These are phyloP conservation scores for Akanthomyces lecanii DNA, from an alignment of 2,329 filamentous ascomycete genomes.

Conservation along the genomic window DNA sequence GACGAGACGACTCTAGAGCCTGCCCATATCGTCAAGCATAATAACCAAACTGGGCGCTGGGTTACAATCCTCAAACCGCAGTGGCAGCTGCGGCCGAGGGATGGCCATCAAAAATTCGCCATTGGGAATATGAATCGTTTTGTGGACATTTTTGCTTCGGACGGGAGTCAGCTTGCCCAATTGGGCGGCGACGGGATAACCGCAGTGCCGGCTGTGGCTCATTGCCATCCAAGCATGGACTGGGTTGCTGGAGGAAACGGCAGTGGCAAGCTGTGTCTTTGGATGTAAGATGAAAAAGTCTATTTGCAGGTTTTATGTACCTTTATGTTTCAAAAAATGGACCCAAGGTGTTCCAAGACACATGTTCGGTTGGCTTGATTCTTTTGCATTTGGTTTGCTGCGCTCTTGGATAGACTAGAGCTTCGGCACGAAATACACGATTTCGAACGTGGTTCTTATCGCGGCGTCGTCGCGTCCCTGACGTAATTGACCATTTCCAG, in stretches of 20 bases:
- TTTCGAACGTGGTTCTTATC: neutral
- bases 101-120: slow-evolving; percentile 79
- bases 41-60: slow-evolving; percentile 94
- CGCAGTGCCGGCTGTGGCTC: slow-evolving; percentile 86
- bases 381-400: neutral
- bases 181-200: slow-evolving; percentile 85
- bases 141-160: slow-evolving; percentile 79
- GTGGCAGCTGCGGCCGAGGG: slow-evolving; percentile 78
- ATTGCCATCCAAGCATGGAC: slow-evolving; percentile 80
- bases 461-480: slow-evolving; percentile 4
- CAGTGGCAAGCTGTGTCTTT: slow-evolving; percentile 87
- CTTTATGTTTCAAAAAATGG: neutral
- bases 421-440: neutral
- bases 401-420: neutral
- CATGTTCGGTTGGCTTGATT: neutral
- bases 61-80: slow-evolving; percentile 79
- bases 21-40: slow-evolving; percentile 67
- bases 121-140: slow-evolving; percentile 99
- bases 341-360: neutral
- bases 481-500: slow-evolving; percentile 18
- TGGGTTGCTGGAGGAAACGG: slow-evolving; percentile 93
- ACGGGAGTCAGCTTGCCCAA: slow-evolving; percentile 84
- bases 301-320: neutral
- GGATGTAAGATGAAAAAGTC: slow-evolving; percentile 56
- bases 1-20: slow-evolving; percentile 63